Evolutionary conservation across 208 protist genomes (phyloP).

Genomic region (Wallacemonas sp.): DNA sequence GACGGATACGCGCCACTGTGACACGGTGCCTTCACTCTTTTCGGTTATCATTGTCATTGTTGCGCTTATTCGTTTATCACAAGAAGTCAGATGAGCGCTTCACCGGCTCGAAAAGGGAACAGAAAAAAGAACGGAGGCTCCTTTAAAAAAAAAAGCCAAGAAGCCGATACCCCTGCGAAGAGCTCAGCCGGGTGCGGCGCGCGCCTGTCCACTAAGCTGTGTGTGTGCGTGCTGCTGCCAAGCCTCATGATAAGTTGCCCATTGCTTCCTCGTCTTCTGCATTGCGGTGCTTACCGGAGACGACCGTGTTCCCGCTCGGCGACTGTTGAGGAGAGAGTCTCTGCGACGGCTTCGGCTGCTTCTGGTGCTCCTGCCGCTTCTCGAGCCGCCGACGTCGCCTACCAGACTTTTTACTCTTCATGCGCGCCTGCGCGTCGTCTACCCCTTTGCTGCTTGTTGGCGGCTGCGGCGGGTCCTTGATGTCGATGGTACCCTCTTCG

Average conservation of each 20-base stretch:
- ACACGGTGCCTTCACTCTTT: no score
- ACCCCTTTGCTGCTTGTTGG: not conserved
- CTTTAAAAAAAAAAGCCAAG: no score
- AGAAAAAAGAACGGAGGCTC: no score
- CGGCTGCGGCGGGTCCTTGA: not conserved
- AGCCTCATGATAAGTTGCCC: not conserved
- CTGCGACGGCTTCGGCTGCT: conserved; percentile 3
- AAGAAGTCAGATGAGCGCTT: no score
- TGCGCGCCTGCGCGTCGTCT: not conserved
- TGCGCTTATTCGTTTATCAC: no score
- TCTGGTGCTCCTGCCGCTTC: conserved; percentile 13
- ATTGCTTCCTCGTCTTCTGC: not conserved
- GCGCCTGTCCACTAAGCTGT: conserved; percentile 14
- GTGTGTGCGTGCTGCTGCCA: not conserved
- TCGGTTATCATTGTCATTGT: no score
- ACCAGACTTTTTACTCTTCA: conserved; percentile 9
- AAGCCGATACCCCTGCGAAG: no score
- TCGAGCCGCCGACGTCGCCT: conserved; percentile 11
- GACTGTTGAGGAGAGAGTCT: no score
- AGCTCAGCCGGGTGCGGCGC: no score
- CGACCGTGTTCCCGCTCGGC: no score
- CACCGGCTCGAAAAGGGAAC: no score
- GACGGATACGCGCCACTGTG: no score
- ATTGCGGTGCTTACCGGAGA: not conserved
- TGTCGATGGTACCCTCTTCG: conserved; percentile 1